These are phyloP conservation scores for Euphorbia pulcherrima DNA, from an alignment of 345 rosid species.

Conservation along the genomic window DNA sequence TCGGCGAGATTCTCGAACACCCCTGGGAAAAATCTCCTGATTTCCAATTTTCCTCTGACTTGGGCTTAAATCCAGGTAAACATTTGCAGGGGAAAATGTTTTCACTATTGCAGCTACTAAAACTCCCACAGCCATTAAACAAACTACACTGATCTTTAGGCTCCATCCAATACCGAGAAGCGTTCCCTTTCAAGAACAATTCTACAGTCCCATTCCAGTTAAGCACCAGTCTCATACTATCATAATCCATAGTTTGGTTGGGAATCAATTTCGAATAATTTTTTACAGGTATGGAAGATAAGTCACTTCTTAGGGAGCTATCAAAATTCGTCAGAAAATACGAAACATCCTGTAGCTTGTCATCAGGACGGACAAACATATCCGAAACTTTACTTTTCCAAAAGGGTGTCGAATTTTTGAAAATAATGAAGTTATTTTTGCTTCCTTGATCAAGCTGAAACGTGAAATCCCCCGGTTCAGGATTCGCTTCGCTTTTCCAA, in stretches of 20 bases:
- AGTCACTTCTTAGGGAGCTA: background rate
- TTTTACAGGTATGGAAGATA: background rate
- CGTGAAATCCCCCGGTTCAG: slow-evolving; percentile 12
- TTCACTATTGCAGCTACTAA: slow-evolving; percentile 43
- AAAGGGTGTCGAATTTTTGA: background rate
- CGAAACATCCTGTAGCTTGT: background rate
- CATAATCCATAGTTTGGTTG: background rate
- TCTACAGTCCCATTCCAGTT: slow-evolving; percentile 36
- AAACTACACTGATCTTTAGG: slow-evolving; percentile 46
- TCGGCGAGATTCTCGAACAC: slow-evolving; percentile 38
- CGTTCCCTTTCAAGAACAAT: slow-evolving; percentile 26
- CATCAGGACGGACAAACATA: background rate
- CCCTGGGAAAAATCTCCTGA: slow-evolving; percentile 36
- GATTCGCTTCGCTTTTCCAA: background rate
- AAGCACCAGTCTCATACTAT: slow-evolving; percentile 19
- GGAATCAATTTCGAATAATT: background rate
- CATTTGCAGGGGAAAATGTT: slow-evolving; percentile 40
- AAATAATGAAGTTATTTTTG: slow-evolving; percentile 1
- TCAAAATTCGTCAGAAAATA: background rate
- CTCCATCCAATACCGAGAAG: slow-evolving; percentile 32
- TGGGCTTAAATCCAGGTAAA: slow-evolving; percentile 44
- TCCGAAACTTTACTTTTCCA: slow-evolving; percentile 16
- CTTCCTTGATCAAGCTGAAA: slow-evolving; percentile 3
- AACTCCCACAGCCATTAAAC: slow-evolving; percentile 43
- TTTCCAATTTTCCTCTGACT: slow-evolving; percentile 35